Evolutionary conservation across 176 grass and related monocot species (phyloP), one percentile per base, ranked within the genome.

Genomic region (Alloteropsis semialata): DNA sequence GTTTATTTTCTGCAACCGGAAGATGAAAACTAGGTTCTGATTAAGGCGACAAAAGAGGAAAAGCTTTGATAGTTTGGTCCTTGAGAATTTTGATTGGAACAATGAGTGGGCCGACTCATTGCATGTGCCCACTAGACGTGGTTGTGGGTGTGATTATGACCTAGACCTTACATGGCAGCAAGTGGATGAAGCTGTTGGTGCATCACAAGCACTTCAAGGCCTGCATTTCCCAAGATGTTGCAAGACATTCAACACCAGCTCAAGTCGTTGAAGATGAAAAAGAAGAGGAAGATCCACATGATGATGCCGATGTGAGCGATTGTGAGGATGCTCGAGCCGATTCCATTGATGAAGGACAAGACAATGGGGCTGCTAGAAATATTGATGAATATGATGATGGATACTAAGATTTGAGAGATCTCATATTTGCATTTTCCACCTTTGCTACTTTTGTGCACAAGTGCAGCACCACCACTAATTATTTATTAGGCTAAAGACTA

Each of bases 201-300:
- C 51, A 39, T 75, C 73, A 17, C 36, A 42, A 8, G 3, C 74
- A 25, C 74, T 59, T 15, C 53, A 15, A 42, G 74, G 74, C 37
- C 13, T 6, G 8, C 41, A 59, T 18, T 6, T 76, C n/a, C 50
- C 32, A 25, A 27, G 72, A 12, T 19, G 5, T 8, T 55, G 32
- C 30, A 75, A 75, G 49, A 37, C 14, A 27, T 14, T 51, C 9
- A 3, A 10, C 45, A 33, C 5, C 71, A 33, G 1, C 1, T 45
- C 43, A 45, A 45, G 43, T 12, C 13, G 2, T 45, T 37, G 33
- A 75, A 75, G 73, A 58, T 24, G 12, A 76, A 41, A 36, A 76
- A 25, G 55, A 76, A 18, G 74, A 59, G 8, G 74, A 58, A 75
- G 33, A 76, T 76, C 74, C 53, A 59, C 15, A 59, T 58, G 53